Percentiles rank a stretch among this genome's conserved stretches.
Evolutionary conservation across 441 rosid species (phyloP).

Genomic region (Flueggea neowawraea): DNA sequence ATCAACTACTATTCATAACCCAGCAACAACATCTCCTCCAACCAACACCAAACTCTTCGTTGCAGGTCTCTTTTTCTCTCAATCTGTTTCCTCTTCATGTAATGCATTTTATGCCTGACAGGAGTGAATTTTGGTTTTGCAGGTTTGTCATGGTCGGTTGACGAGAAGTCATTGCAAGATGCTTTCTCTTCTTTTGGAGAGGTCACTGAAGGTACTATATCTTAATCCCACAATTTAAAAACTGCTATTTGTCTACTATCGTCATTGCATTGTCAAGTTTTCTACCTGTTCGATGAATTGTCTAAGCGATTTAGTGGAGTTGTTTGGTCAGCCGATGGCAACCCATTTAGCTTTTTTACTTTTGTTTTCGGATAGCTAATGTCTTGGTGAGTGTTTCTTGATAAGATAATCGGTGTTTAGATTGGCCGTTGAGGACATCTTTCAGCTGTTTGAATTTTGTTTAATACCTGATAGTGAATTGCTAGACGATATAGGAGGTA

Average conservation of each 20-base stretch:
- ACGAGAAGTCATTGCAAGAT: constrained; percentile 71
- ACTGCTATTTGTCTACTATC: neutral
- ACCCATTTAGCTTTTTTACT: no score
- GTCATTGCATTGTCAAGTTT: neutral
- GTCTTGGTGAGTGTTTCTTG: no score
- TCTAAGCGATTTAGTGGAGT: constrained; percentile 18
- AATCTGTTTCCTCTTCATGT: neutral
- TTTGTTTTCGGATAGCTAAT: no score
- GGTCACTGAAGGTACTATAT: constrained; percentile 50
- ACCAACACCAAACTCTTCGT: constrained; percentile 40
- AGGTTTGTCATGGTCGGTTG: constrained; percentile 87
- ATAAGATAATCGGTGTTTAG: no score
- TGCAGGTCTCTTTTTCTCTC: constrained; percentile 27
- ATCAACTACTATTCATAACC: neutral
- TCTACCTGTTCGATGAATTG: constrained; percentile 59
- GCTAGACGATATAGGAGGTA: no score
- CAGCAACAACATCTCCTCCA: constrained; percentile 19
- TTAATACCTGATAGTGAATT: no score
- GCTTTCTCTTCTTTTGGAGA: constrained; percentile 80
- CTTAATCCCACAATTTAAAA: neutral
- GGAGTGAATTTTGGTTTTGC: constrained; percentile 7
- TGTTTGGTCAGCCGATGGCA: no score
- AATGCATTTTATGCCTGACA: neutral
- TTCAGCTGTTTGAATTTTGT: no score
- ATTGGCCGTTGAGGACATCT: no score